Conservation (phyloP, 176 grass and related monocot genomes). For the Typha latifolia region DNA sequence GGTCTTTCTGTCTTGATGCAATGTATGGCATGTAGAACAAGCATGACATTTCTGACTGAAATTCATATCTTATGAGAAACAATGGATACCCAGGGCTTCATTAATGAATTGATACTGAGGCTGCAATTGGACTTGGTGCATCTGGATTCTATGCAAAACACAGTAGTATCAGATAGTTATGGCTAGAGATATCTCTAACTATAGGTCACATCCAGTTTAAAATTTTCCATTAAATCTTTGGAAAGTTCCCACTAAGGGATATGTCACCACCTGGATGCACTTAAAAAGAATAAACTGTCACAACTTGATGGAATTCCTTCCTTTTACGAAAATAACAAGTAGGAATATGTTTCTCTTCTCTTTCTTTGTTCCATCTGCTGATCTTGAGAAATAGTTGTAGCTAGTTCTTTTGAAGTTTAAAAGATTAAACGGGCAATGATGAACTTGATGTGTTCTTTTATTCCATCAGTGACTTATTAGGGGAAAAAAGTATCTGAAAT, state of each 20-base stretch:
- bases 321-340: slow-evolving; percentile 29
- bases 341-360: slow-evolving; percentile 32
- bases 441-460: too few relatives aligned
- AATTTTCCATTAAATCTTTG: slow-evolving; percentile 1
- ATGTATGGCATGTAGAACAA: slow-evolving; percentile 39
- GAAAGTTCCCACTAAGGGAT: slow-evolving; percentile 18
- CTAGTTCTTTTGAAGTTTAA: not conserved
- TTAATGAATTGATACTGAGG: slow-evolving; percentile 12
- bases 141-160: not conserved
- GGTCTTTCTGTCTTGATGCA: not conserved
- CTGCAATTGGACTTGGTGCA: not conserved
- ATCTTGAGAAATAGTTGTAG: slow-evolving; percentile 10
- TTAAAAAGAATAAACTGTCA: slow-evolving; percentile 23
- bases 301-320: slow-evolving; percentile 24
- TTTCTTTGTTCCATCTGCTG: slow-evolving; percentile 15
- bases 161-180: not conserved
- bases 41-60: slow-evolving; percentile 65
- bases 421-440: too few relatives aligned
- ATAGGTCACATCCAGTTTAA: not conserved
- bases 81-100: not conserved
- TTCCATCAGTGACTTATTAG: not conserved
- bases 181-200: not conserved
- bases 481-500: too few relatives aligned
- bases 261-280: slow-evolving; percentile 39
- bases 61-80: slow-evolving; percentile 56